phyloP scores from a whole-genome alignment of 1,139 yeast species.

The Meyerozyma athensensis region DNA sequence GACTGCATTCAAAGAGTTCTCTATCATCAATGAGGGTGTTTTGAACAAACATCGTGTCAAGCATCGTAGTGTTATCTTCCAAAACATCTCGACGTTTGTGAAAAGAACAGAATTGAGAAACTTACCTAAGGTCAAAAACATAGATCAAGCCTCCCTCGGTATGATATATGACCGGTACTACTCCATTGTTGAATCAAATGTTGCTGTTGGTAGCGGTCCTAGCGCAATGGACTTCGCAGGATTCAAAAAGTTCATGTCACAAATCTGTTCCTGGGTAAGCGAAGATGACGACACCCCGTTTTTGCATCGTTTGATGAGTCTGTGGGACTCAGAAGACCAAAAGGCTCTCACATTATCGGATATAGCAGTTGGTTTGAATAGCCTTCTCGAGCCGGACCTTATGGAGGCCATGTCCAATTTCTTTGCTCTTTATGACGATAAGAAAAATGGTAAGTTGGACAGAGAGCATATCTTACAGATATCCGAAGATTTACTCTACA shows the following conservation, averaged over 20 bases:
- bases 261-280: constrained; percentile 74
- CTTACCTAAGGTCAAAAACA: constrained; percentile 65
- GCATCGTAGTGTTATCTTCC: constrained; percentile 72
- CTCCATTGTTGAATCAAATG: constrained; percentile 65
- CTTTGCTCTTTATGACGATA: constrained; percentile 66
- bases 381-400: constrained; percentile 64
- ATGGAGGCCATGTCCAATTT: constrained; percentile 77
- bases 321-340: constrained; percentile 58
- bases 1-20: constrained; percentile 88
- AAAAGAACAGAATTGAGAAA: constrained; percentile 88
- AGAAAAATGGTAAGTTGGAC: constrained; percentile 58
- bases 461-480: constrained; percentile 77
- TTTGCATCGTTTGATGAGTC: constrained; percentile 56
- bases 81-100: constrained; percentile 83
- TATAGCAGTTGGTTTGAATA: constrained; percentile 68
- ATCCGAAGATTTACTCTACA: constrained; percentile 78
- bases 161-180: constrained; percentile 83
- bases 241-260: constrained; percentile 70
- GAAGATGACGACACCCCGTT: constrained; percentile 42
- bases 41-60: constrained; percentile 66
- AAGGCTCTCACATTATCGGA: constrained; percentile 65
- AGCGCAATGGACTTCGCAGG: constrained; percentile 67
- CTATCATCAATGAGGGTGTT: constrained; percentile 69
- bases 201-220: constrained; percentile 68
- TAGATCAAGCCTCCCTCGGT: constrained; percentile 55